phyloP scores from a whole-genome alignment of 2,329 filamentous ascomycete genomes.

The Aphanocladium album region DNA sequence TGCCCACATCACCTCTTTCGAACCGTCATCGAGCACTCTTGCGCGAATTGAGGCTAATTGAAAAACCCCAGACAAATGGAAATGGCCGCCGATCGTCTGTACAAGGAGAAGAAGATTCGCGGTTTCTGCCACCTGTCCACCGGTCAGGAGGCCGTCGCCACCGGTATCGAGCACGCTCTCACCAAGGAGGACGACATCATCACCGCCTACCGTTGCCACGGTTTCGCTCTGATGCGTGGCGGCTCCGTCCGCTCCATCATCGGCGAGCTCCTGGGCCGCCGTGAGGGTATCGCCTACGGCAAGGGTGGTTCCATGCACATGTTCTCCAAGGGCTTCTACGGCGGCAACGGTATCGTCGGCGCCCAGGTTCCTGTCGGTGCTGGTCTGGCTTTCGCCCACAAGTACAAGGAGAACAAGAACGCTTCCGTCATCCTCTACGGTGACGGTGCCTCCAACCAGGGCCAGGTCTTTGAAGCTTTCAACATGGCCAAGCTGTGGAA shows the following conservation, averaged over 20 bases:
- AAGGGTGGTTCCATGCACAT: constrained; percentile 99
- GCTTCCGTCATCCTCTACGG: constrained; percentile 88
- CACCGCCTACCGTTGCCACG: constrained; percentile 98
- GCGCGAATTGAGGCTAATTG: constrained; percentile 17
- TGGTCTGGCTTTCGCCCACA: constrained; percentile 92
- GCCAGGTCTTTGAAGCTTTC: constrained; percentile 98
- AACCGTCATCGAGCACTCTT: background rate
- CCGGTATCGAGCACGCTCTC: constrained; percentile 95
- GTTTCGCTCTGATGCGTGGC: constrained; percentile 95
- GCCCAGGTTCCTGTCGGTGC: constrained; percentile 97
- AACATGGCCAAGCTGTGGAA: constrained; percentile 99
- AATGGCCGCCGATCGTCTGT: constrained; percentile 96
- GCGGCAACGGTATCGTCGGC: constrained; percentile 98
- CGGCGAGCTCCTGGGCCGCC: constrained; percentile 88
- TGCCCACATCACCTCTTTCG: too few relatives aligned
- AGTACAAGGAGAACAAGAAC: constrained; percentile 85
- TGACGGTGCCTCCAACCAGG: constrained; percentile 98
- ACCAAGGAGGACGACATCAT: constrained; percentile 90
- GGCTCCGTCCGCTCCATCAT: constrained; percentile 88
- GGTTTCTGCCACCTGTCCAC: constrained; percentile 99
- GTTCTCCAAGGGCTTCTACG: constrained; percentile 97
- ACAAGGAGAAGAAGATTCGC: constrained; percentile 99
- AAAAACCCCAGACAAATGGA: constrained; percentile 79
- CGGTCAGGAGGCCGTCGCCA: constrained; percentile 94
- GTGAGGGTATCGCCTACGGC: constrained; percentile 95